Conservation (phyloP, 805 yeast species). For the Schwanniomyces vanrijiae region DNA sequence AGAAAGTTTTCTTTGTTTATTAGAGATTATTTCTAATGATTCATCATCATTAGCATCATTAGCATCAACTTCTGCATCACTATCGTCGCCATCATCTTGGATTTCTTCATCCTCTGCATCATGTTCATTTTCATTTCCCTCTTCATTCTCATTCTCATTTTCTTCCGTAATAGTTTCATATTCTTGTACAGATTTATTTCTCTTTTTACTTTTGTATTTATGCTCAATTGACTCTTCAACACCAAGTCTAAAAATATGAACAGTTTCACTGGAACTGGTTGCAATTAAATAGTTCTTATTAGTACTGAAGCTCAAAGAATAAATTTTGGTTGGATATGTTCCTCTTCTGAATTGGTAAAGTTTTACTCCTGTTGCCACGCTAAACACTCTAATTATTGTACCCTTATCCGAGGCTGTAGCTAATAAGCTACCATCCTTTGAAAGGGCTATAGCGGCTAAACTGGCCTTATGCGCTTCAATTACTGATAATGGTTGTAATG, state of each 20-base stretch:
- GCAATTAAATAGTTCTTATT: slow-evolving; percentile 76
- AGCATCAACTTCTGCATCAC: slow-evolving; percentile 15
- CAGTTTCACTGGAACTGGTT: slow-evolving; percentile 85
- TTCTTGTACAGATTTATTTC: slow-evolving; percentile 9
- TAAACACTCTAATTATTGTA: slow-evolving; percentile 81
- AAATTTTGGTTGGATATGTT: slow-evolving; percentile 78
- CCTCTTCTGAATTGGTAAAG: slow-evolving; percentile 81
- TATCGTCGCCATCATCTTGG: slow-evolving; percentile 16
- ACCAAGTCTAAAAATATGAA: slow-evolving; percentile 82
- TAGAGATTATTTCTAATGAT: slow-evolving; percentile 18
- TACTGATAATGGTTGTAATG: slow-evolving; percentile 73
- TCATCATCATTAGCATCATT: slow-evolving; percentile 27
- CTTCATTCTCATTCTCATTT: slow-evolving; percentile 11
- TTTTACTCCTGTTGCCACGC: slow-evolving; percentile 61
- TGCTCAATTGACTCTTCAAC: slow-evolving; percentile 44
- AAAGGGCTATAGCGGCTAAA: slow-evolving; percentile 64
- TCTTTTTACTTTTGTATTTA: slow-evolving; percentile 30
- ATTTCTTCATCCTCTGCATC: slow-evolving; percentile 22
- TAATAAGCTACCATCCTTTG: slow-evolving; percentile 72
- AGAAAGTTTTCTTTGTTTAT: slow-evolving; percentile 37
- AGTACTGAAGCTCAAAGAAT: slow-evolving; percentile 71
- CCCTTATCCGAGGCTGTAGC: slow-evolving; percentile 93
- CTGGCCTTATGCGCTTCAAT: slow-evolving; percentile 85
- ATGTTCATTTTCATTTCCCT: slow-evolving; percentile 12
- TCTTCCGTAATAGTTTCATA: slow-evolving; percentile 31